A percentile compares a stretch with the other conserved stretches of the same genome.
phyloP scores from a whole-genome alignment of 2,329 filamentous ascomycete species.

The Meredithiella fracta region DNA sequence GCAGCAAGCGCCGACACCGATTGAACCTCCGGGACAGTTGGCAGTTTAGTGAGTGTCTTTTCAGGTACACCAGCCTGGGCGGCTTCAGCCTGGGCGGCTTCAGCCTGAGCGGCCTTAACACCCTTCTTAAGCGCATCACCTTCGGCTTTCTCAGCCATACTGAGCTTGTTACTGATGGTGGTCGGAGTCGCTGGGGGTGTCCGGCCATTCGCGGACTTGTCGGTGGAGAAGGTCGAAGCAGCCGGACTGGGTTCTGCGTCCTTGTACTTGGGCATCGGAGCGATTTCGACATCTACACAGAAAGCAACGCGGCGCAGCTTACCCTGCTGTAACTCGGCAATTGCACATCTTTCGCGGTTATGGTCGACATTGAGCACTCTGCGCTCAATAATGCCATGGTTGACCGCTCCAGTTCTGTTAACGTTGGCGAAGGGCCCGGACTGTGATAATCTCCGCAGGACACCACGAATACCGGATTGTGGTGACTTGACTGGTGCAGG shows the following conservation, averaged over 20 bases:
- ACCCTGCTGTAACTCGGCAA: slow-evolving; percentile 61
- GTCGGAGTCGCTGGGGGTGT: not conserved
- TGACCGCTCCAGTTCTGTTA: slow-evolving; percentile 25
- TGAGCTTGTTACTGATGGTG: not conserved
- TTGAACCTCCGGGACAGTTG: not conserved
- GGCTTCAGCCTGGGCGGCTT: not conserved
- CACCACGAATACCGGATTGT: slow-evolving; percentile 55
- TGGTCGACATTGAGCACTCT: slow-evolving; percentile 72
- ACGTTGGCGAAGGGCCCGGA: slow-evolving; percentile 33
- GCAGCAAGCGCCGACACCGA: not conserved
- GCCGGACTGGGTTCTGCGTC: not conserved
- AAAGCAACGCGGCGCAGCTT: slow-evolving; percentile 84
- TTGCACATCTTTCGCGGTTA: slow-evolving; percentile 59
- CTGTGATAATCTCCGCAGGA: slow-evolving; percentile 68
- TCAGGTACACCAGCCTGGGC: too few species aligned
- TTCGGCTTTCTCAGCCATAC: slow-evolving; percentile 11
- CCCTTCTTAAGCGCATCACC: slow-evolving; percentile 10
- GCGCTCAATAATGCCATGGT: slow-evolving; percentile 61
- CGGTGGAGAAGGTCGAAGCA: not conserved
- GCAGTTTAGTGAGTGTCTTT: not conserved
- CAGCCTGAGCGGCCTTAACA: not conserved
- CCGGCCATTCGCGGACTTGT: not conserved
- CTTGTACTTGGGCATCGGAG: slow-evolving; percentile 60
- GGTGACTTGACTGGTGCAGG: slow-evolving; percentile 56
- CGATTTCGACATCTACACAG: slow-evolving; percentile 94